These are phyloP conservation scores for Chaetomidium leptoderma DNA, from an alignment of 495 filamentous ascomycete species.

Conservation along the genomic window DNA sequence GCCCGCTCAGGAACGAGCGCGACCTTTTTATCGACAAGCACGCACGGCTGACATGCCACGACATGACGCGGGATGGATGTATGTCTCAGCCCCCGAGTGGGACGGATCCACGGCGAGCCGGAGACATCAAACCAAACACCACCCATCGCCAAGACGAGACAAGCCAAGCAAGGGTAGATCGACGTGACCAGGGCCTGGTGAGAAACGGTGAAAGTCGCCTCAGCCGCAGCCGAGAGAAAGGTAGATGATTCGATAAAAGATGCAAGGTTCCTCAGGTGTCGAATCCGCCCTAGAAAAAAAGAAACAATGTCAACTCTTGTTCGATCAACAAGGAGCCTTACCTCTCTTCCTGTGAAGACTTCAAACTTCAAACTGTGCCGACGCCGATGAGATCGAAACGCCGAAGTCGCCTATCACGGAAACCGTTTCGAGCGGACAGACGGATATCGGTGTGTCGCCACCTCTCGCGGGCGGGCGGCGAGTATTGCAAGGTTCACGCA, in stretches of 20 bases:
- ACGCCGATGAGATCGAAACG: too few relatives aligned
- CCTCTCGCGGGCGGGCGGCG: background rate
- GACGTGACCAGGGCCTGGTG: too few relatives aligned
- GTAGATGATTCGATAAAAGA: too few relatives aligned
- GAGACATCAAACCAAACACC: background rate
- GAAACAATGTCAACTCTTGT: background rate
- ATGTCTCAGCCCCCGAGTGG: conserved; percentile 3
- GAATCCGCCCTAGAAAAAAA: background rate
- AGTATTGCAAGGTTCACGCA: conserved; percentile 13
- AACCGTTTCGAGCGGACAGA: background rate
- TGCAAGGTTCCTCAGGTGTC: too few relatives aligned
- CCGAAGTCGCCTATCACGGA: background rate
- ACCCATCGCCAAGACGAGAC: background rate
- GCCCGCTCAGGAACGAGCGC: too few relatives aligned
- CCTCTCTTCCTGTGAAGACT: background rate
- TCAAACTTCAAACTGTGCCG: background rate
- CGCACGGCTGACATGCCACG: too few relatives aligned
- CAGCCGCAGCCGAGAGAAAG: too few relatives aligned
- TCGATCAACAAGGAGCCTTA: background rate
- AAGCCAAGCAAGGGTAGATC: background rate
- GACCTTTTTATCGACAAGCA: too few relatives aligned
- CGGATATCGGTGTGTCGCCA: background rate
- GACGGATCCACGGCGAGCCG: too few relatives aligned
- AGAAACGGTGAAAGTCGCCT: too few relatives aligned
- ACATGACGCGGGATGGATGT: too few relatives aligned